Evolutionary conservation across 1,284 basidiomycete species (phyloP).

Genomic region (Porogramme epimiltina): DNA sequence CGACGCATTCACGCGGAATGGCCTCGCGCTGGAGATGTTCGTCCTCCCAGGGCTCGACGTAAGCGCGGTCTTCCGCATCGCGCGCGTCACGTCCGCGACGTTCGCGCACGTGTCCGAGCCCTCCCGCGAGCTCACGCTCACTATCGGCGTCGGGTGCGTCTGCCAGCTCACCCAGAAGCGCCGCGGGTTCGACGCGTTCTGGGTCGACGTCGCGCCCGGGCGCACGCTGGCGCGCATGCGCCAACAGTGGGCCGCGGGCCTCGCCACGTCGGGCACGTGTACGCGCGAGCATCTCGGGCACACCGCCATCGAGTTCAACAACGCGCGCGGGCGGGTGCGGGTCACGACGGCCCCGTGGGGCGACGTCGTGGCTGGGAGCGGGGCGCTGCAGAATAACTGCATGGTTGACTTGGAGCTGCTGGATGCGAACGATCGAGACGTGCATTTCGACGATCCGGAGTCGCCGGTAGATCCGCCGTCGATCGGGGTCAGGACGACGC

Average conservation of each 20-base stretch:
- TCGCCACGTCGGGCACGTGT: conserved; percentile 1
- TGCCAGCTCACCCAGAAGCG: conserved; percentile 6
- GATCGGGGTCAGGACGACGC: neutral
- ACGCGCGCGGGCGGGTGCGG: neutral
- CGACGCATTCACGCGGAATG: neutral
- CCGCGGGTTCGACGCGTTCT: conserved; percentile 5
- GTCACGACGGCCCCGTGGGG: conserved; percentile 1
- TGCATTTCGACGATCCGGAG: neutral
- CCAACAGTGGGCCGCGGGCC: neutral
- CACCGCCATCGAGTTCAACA: neutral
- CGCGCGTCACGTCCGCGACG: neutral
- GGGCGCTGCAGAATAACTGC: neutral
- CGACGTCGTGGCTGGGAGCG: neutral
- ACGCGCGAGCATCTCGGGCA: neutral
- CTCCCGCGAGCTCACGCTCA: neutral
- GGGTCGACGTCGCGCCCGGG: conserved; percentile 1
- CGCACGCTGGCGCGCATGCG: neutral
- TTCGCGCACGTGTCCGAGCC: neutral
- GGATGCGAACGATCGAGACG: neutral
- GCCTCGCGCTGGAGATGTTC: conserved; percentile 1
- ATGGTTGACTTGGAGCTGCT: neutral
- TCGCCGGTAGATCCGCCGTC: neutral
- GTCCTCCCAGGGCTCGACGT: conserved; percentile 4
- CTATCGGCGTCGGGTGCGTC: conserved; percentile 3
- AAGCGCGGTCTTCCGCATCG: conserved; percentile 1